Evolutionary conservation across 176 grass and related monocot species (phyloP).

Genomic region (Bonia amplexicaulis): DNA sequence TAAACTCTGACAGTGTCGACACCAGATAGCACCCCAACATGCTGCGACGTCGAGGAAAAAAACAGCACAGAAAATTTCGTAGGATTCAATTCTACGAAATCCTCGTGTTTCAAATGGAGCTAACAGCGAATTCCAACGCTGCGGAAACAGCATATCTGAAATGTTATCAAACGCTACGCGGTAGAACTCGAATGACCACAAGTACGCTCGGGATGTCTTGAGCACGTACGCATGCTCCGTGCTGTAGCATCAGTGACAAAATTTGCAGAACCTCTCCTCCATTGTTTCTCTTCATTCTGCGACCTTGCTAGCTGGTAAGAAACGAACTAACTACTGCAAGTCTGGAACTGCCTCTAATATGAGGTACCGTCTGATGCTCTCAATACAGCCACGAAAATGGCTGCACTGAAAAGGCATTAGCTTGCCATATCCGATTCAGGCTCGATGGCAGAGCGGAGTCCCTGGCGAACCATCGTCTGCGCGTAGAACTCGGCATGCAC

Average conservation of each 20-base stretch:
- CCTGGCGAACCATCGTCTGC: conserved; percentile 57
- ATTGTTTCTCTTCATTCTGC: not conserved
- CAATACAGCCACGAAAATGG: not conserved
- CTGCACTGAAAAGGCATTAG: not conserved
- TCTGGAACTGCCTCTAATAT: not conserved
- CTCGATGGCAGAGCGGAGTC: conserved; percentile 65
- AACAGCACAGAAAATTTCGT: too few species aligned
- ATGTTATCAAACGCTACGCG: not conserved
- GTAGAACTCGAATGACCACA: not conserved
- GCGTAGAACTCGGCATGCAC: conserved; percentile 81
- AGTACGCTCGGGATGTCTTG: not conserved
- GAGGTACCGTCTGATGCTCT: not conserved
- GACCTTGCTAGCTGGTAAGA: not conserved
- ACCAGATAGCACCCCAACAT: not conserved
- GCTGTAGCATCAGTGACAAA: not conserved
- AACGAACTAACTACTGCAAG: not conserved
- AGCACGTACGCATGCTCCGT: not conserved
- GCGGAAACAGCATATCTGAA: not conserved
- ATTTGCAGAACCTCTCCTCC: not conserved
- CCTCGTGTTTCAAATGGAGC: not conserved
- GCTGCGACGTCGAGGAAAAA: too few species aligned
- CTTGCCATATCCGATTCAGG: conserved; percentile 49
- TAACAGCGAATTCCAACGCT: not conserved
- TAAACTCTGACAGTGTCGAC: not conserved
- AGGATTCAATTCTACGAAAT: not conserved